Evolutionary conservation across 306 rosid species (phyloP).

Genomic region (Begonia masoniana): DNA sequence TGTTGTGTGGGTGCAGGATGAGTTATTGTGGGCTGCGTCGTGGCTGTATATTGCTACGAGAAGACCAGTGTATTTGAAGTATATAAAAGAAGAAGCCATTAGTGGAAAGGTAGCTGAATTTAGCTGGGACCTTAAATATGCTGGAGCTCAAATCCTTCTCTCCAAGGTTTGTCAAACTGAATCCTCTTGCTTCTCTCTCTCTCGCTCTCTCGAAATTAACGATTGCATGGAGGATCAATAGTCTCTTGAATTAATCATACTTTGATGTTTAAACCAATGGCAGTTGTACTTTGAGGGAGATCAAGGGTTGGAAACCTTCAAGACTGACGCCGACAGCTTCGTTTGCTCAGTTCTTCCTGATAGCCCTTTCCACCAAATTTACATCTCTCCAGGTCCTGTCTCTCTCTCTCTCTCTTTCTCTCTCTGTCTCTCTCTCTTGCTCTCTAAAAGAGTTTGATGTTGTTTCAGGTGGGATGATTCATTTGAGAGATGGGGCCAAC

Average conservation of each 20-base stretch:
- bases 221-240: background rate
- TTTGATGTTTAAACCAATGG: background rate
- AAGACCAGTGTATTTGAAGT: constrained; percentile 32
- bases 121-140: constrained; percentile 96
- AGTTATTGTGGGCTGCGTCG: constrained; percentile 85
- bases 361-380: constrained; percentile 62
- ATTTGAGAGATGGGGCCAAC: constrained; percentile 84
- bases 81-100: constrained; percentile 44
- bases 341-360: constrained; percentile 71
- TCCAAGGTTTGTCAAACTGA: constrained; percentile 21
- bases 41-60: constrained; percentile 65
- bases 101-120: constrained; percentile 62
- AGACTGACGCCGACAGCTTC: constrained; percentile 52
- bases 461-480: constrained; percentile 47
- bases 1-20: constrained; percentile 35
- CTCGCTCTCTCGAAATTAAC: background rate
- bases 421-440: background rate
- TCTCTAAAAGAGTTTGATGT: background rate
- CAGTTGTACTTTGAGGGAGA: constrained; percentile 51
- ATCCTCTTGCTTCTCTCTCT: background rate
- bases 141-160: constrained; percentile 77
- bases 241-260: background rate
- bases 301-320: constrained; percentile 29
- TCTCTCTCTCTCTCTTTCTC: constrained; percentile 1
- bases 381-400: constrained; percentile 35